Evolutionary conservation across 2,329 filamentous ascomycete species (phyloP), one percentile per base, ranked within the genome.

Genomic region (Penicillium concentricum): DNA sequence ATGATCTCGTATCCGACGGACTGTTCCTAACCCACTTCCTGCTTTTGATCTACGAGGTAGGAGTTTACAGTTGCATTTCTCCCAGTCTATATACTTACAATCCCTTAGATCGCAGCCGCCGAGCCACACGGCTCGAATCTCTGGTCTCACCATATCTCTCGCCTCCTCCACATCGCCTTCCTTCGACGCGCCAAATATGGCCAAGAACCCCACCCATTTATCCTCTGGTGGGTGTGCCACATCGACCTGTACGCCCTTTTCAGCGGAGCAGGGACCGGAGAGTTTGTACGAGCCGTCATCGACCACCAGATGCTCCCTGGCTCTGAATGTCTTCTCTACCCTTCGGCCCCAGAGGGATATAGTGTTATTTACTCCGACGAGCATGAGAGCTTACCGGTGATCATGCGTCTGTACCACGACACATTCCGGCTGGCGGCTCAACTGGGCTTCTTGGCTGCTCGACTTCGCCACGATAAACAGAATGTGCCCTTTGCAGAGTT

Each of bases 161-260:
- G 80, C 37, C 70, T 85, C 5, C 69, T 79, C 9, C 77, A 77
- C 49, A 81, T 84, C 43, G 74, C 79, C 2, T 67, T 79, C 24
- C 74, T 82, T 54, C 75, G 82, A 57, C 74, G 72, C 24, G 70
- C 78, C n/a, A 69, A 75, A n/a, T 71, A 76, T 54, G 72, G 73
- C 10, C 70, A 67, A 3, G 81, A 82, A 58, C 72, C 73, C 28
- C 79, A 79, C 57, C 77, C 78, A 2, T 82, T 81, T 60, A 74
- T 84, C 5, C 67, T 84, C 16, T 84, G 82, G 81, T 79, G 76
- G 68, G 76, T 83, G 37, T 79, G 78, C 62, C 76, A 77, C 54
- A 78, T 85, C 43, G 83, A 85, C 61, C 71, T 83, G n/a, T 79
- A 84, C 60, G 81, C 81, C 15, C 75, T 83, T 32, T 66, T 85